Conservation (phyloP, 208 protist species). For the Wallacemonas rigidus region DNA sequence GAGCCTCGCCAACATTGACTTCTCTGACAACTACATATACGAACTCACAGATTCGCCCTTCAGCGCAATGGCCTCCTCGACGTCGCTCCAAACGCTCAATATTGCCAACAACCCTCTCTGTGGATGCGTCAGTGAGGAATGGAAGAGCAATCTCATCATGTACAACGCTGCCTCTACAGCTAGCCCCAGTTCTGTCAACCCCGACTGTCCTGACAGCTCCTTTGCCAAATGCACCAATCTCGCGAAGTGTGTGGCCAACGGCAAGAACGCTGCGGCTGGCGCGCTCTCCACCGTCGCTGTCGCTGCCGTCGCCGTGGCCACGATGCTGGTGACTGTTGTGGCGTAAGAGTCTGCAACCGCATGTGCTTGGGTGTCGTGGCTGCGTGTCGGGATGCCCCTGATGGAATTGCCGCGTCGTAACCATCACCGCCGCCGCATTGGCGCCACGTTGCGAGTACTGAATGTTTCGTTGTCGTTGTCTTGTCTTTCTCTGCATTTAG, state of each 20-base stretch:
- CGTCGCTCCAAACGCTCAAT: slow-evolving; percentile 18
- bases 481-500: too few relatives aligned
- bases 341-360: neutral
- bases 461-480: neutral
- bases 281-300: neutral
- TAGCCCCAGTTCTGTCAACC: neutral
- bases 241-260: neutral
- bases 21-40: slow-evolving; percentile 27
- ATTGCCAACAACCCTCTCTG: slow-evolving; percentile 17
- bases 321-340: neutral
- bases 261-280: slow-evolving; percentile 19
- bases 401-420: neutral
- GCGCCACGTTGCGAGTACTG: too few relatives aligned
- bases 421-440: too few relatives aligned
- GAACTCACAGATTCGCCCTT: neutral
- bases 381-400: neutral
- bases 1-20: slow-evolving; percentile 12
- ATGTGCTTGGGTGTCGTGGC: neutral
- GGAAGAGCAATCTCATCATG: neutral
- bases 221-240: neutral
- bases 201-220: neutral
- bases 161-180: too few relatives aligned
- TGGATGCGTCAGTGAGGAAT: slow-evolving; percentile 9
- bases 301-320: slow-evolving; percentile 9
- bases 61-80: slow-evolving; percentile 4